These are phyloP conservation scores for Calonectria honghensis DNA, from an alignment of 2,329 filamentous ascomycete species.

Conservation along the genomic window DNA sequence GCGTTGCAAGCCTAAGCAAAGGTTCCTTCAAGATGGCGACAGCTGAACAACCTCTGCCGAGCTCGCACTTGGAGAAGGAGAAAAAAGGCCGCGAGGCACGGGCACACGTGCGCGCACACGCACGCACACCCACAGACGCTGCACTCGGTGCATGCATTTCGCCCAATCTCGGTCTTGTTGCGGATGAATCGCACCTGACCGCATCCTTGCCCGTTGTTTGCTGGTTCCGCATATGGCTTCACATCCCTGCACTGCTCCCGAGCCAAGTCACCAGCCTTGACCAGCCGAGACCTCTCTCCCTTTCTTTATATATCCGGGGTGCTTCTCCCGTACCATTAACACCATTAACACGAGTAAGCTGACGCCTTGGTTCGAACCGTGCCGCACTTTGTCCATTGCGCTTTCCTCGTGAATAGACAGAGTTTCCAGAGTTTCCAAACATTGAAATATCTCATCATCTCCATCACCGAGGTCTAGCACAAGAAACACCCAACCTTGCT, in stretches of 20 bases:
- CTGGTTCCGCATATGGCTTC: slow-evolving; percentile 25
- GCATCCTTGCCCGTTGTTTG: slow-evolving; percentile 18
- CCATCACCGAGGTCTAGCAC: neutral
- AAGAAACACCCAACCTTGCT: neutral
- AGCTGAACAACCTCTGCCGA: slow-evolving; percentile 18
- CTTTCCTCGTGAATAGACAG: neutral
- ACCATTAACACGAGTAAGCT: neutral
- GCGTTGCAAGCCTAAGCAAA: slow-evolving; percentile 19
- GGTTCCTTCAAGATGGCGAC: neutral
- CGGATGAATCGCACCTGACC: slow-evolving; percentile 1
- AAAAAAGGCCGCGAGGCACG: neutral
- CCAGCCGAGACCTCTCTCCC: slow-evolving; percentile 2
- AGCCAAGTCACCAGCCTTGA: slow-evolving; percentile 17
- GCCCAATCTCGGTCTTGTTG: slow-evolving; percentile 1
- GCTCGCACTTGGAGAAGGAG: neutral
- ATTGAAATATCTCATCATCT: neutral
- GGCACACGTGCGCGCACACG: neutral
- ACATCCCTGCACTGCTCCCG: neutral
- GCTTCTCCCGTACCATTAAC: neutral
- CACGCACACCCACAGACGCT: neutral
- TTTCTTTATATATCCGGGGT: slow-evolving; percentile 2
- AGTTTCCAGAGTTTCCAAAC: neutral
- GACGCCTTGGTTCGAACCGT: neutral
- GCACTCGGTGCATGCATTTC: neutral
- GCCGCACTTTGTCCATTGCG: neutral